Base-by-base conservation (phyloP, 495 filamentous ascomycete genomes). In the Penicillium goetzii region DNA sequence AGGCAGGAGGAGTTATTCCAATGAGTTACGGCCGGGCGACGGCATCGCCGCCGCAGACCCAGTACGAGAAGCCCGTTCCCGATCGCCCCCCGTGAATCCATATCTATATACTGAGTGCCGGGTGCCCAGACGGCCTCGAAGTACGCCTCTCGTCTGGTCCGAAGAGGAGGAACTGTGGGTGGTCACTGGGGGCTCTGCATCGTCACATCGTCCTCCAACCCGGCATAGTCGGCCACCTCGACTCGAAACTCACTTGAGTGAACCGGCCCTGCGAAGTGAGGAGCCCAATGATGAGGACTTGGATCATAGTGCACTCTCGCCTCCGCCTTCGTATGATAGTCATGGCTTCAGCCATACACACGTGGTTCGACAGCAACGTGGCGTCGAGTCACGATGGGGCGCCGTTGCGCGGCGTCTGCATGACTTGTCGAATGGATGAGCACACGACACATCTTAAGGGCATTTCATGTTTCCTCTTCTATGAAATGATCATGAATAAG, bases 241-340 rank as follows among this genome's bases (percentile, higher is more conserved):
- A 30, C 34, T 57, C 8, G 34, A 57, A n/a, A 43, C 26, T 9
- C 26, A 32, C 14, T 23, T 47, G 43, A 47, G 43, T 23, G 43
- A 47, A 14, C 43, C 19, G 43, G 12, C 21, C 10, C 21, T 10
- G 7, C 25, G 14, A 15, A 21, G 25, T 28, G 26, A 8, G 2
- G 15, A 5, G 2, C 25, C 1, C 4, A 4, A 17, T 30, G 52
- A 36, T 14, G 52, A 55, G 28, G 52, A 55, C n/a, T 25, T 21
- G 19, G 52, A 23, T 55, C 19, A 23, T 10, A 6, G 11, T 21
- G n/a, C 33, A 55, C 21, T 41, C 4, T 49, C 43, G 26, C 21
- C 32, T 41, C 65, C 65, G n/a, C 65, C 65, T 25, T 45, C 61
- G 43, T 68, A 68, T 56, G 65, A 68, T 17, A 68, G 65, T 38